phyloP scores from a whole-genome alignment of 352 stramenopile species.

The Pythium dissimile region DNA sequence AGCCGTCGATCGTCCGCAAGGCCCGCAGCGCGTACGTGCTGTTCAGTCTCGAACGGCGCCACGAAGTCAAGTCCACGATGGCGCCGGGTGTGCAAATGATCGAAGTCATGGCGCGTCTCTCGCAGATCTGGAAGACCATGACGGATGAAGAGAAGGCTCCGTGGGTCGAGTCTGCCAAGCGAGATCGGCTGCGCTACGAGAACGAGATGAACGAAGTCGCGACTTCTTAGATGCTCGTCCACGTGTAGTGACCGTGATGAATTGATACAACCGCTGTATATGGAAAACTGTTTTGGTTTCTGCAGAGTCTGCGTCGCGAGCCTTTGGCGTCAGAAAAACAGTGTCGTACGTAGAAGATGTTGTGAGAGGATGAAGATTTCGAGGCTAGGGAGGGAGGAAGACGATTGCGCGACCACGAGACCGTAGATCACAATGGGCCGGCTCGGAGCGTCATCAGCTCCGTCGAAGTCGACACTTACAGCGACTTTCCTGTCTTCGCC shows the following conservation, averaged over 20 bases:
- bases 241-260: neutral
- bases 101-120: conserved; percentile 32
- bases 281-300: no score
- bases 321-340: neutral
- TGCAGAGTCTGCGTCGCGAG: neutral
- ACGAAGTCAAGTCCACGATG: conserved; percentile 36
- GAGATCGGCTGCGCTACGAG: conserved; percentile 35
- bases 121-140: conserved; percentile 35
- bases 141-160: conserved; percentile 30
- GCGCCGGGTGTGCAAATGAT: conserved; percentile 26
- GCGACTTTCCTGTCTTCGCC: no score
- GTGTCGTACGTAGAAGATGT: neutral
- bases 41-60: conserved; percentile 34
- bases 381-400: neutral
- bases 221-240: conserved; percentile 20
- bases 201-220: conserved; percentile 62
- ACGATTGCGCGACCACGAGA: neutral
- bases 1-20: conserved; percentile 19
- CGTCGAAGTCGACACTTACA: no score
- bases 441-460: neutral
- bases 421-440: neutral
- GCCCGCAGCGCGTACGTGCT: conserved; percentile 37
- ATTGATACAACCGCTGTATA: no score
- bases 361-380: neutral
- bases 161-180: conserved; percentile 27